Evolutionary conservation across 169 alveolate genomes (phyloP), one percentile per base, ranked within the genome.

Genomic region (Miamiensis avidus): DNA sequence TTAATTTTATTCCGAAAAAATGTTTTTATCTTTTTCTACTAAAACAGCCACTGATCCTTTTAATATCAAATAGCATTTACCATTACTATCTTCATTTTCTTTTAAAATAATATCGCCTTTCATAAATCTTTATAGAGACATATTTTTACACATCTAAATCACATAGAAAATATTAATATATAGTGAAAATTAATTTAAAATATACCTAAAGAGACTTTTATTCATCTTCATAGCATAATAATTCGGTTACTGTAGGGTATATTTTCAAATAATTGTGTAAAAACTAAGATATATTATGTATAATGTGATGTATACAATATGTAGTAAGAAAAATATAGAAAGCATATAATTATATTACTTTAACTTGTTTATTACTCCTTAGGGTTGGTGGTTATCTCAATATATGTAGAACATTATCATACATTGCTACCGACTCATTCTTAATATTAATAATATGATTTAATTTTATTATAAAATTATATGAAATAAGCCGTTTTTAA

Each of bases 111-210:
- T 29, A 33, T 16, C 73, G 25, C 82, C 82, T 34, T 6, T 32
- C 11, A 6, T 0, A 77, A 77, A 77, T 33, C 33, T 69, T n/a
- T 77, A 31, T 1, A 31, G 64, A 33, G 74, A 31, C 82, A 77
- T 77, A 33, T 77, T 27, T 77, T 72, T 77, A n/a, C 82, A 77
- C 25, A 77, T 65, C 82, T 77, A 20, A 11, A 49, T 49, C 20
- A 11, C 4, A 49, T 11, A 49, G 20, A 49, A 49, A 49, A 20
- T 49, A 49, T 49, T 49, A 49, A 11, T 49, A 49, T 11, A 49
- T 49, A 4, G 69, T 49, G 20, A 4, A 11, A 11, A 11, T 20
- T 11, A 49, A 49, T 11, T 49, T 11, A 4, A 49, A 49, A 11
- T 49, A 11, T 11, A 49, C 69, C 20, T 49, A 49, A 49, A 11